A percentile compares a stretch with the other conserved stretches of the same genome.
These are phyloP conservation scores for Curvularia eragrostidis DNA, from an alignment of 2,329 filamentous ascomycete species.

Conservation along the genomic window DNA sequence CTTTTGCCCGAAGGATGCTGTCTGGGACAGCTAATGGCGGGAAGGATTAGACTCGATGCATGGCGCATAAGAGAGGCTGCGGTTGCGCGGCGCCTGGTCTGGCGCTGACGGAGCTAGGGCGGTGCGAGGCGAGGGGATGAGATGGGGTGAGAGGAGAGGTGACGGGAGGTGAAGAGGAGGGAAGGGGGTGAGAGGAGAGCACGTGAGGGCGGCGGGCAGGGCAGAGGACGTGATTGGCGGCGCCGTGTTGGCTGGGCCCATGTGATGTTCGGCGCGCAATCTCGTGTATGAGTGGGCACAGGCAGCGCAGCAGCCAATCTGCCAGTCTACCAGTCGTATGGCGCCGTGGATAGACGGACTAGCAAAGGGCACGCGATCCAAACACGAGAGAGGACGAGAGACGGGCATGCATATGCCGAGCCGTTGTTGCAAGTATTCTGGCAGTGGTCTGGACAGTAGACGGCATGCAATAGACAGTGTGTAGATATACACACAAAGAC, in stretches of 20 bases:
- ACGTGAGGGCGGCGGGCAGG: not conserved
- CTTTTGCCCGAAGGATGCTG: constrained; percentile 7
- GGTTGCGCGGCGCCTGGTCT: not conserved
- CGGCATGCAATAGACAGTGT: too few species aligned
- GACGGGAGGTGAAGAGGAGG: too few species aligned
- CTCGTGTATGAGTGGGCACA: constrained; percentile 9
- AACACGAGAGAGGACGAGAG: not conserved
- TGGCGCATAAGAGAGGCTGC: constrained; percentile 12
- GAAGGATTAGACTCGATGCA: constrained; percentile 12
- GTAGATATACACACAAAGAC: too few species aligned
- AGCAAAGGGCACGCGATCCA: not conserved
- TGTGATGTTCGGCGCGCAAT: not conserved
- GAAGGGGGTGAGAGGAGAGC: not conserved
- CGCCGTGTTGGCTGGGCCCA: not conserved
- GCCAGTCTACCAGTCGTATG: not conserved
- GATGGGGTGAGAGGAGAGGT: too few species aligned
- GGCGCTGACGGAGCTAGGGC: too few species aligned
- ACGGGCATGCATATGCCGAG: not conserved
- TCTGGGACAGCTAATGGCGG: constrained; percentile 8
- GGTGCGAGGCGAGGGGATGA: not conserved
- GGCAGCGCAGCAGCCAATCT: constrained; percentile 13
- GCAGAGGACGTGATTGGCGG: not conserved
- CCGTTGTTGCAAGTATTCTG: not conserved
- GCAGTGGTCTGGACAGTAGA: too few species aligned
- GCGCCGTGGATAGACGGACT: not conserved